These are phyloP conservation scores for Sonneratia caseolaris DNA, from an alignment of 345 rosid genomes.

Conservation along the genomic window DNA sequence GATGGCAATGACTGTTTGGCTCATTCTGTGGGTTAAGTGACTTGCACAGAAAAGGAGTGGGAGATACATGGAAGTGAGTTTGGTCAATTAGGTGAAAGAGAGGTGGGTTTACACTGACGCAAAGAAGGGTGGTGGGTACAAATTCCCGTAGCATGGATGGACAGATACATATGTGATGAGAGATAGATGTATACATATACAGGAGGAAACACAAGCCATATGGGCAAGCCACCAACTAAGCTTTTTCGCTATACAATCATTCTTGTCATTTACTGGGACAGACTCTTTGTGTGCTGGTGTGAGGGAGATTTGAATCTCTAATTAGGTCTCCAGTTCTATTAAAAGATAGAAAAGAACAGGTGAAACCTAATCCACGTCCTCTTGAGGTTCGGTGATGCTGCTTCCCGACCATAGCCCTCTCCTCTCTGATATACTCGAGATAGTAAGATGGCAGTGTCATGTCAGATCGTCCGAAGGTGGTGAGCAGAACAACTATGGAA, in stretches of 20 bases:
- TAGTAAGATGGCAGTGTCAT: too few relatives aligned
- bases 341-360: background rate
- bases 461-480: too few relatives aligned
- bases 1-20: background rate
- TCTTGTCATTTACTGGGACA: background rate
- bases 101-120: background rate
- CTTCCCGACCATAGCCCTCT: background rate
- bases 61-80: slow-evolving; percentile 1
- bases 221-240: slow-evolving; percentile 4
- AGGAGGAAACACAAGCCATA: background rate
- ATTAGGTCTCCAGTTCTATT: background rate
- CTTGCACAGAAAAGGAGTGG: background rate
- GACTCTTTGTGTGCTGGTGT: background rate
- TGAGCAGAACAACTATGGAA: too few relatives aligned
- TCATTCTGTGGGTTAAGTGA: slow-evolving; percentile 2
- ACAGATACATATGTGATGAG: background rate
- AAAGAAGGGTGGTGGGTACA: background rate
- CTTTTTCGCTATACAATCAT: background rate
- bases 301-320: background rate
- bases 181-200: too few relatives aligned
- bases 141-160: background rate
- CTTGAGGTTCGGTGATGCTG: too few relatives aligned
- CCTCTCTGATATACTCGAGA: background rate
- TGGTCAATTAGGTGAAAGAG: background rate
- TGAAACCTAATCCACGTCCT: background rate